Conservation (phyloP, 495 filamentous ascomycete species). For the Aspergillus nidulans region DNA sequence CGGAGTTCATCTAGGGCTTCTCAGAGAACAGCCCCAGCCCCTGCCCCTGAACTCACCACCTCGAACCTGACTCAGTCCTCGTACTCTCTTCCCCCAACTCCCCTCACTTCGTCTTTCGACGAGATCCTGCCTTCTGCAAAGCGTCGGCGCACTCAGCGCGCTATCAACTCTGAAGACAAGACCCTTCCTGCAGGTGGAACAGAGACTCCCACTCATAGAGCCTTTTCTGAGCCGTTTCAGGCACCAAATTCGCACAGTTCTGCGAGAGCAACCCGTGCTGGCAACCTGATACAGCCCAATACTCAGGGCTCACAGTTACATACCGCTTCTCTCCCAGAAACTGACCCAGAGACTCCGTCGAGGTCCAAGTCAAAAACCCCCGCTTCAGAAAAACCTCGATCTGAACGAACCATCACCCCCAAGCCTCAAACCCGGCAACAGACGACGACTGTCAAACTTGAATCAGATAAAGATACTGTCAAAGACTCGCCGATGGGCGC, state of each 20-base stretch:
- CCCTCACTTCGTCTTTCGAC: constrained; percentile 23
- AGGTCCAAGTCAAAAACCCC: constrained; percentile 4
- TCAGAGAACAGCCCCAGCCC: constrained; percentile 16
- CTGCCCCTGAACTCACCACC: constrained; percentile 16
- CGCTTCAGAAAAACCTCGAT: constrained; percentile 8
- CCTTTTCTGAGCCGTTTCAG: constrained; percentile 3
- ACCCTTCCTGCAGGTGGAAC: constrained; percentile 2
- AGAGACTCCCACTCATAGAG: constrained; percentile 1
- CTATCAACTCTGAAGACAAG: constrained; percentile 13
- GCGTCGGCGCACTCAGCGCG: constrained; percentile 23
- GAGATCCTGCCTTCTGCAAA: constrained; percentile 24
- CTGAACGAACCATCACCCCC: neutral
- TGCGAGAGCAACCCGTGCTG: neutral
- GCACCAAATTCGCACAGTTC: neutral
- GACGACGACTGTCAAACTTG: constrained; percentile 9
- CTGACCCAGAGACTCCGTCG: neutral
- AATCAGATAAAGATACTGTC: constrained; percentile 2
- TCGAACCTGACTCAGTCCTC: constrained; percentile 18
- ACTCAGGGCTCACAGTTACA: neutral
- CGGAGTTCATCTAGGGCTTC: constrained; percentile 24
- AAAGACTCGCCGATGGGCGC: constrained; percentile 3
- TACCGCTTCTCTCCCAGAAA: neutral
- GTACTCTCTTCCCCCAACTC: constrained; percentile 23
- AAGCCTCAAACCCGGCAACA: constrained; percentile 13
- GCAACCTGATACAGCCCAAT: neutral